Percentiles rank a stretch among this genome's conserved stretches.
phyloP scores from a whole-genome alignment of 495 filamentous ascomycete genomes.

The Annulohypoxylon moriforme region DNA sequence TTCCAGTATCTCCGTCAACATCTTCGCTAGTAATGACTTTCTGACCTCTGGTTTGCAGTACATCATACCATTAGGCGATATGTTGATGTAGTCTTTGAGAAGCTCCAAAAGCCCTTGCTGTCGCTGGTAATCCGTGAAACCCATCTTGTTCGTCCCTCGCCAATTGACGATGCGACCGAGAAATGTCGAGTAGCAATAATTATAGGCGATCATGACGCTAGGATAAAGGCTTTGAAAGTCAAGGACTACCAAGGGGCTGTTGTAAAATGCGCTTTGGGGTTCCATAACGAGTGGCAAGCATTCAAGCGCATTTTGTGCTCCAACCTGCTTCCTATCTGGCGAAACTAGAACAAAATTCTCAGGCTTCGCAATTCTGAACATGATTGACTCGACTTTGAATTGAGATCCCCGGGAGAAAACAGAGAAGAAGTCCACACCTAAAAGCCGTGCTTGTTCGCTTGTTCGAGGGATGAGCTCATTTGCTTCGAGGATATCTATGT shows the following conservation, averaged over 20 bases:
- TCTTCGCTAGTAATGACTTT: slow-evolving; percentile 92
- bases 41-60: slow-evolving; percentile 87
- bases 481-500: slow-evolving; percentile 89
- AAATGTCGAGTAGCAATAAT: slow-evolving; percentile 98
- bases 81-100: slow-evolving; percentile 87
- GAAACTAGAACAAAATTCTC: slow-evolving; percentile 94
- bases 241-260: slow-evolving; percentile 85
- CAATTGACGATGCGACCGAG: slow-evolving; percentile 85
- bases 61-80: slow-evolving; percentile 96
- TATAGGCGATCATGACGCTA: slow-evolving; percentile 98
- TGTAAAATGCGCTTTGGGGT: slow-evolving; percentile 94
- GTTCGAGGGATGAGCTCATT: slow-evolving; percentile 91
- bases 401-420: slow-evolving; percentile 95
- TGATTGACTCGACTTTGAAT: slow-evolving; percentile 97
- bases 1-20: slow-evolving; percentile 95
- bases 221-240: slow-evolving; percentile 98
- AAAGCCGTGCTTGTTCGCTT: slow-evolving; percentile 91
- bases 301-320: slow-evolving; percentile 92
- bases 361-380: slow-evolving; percentile 98
- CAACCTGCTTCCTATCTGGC: slow-evolving; percentile 90
- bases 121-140: slow-evolving; percentile 85
- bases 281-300: slow-evolving; percentile 98
- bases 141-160: slow-evolving; percentile 94
- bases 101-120: slow-evolving; percentile 79
- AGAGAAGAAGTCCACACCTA: slow-evolving; percentile 96